A percentile compares a stretch with the other conserved stretches of the same genome.
phyloP scores from a whole-genome alignment of 2,329 filamentous ascomycete genomes.

The Mycosphaerelloides madeirae region DNA sequence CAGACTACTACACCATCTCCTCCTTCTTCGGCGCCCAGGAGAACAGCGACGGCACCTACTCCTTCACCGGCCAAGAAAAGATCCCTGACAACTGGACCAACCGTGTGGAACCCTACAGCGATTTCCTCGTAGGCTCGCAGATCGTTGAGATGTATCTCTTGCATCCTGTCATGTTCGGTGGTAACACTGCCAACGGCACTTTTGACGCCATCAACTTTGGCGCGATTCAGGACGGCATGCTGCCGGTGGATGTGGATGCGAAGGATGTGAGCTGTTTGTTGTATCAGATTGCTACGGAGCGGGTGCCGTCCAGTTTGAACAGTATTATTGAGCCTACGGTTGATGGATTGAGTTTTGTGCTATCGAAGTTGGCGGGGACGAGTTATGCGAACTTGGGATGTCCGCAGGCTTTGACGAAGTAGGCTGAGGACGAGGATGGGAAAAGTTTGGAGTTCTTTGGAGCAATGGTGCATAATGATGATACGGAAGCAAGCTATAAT shows the following conservation, averaged over 20 bases:
- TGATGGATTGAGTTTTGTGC: constrained; percentile 30
- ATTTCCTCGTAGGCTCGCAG: constrained; percentile 31
- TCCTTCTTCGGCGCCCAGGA: constrained; percentile 43
- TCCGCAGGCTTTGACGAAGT: constrained; percentile 19
- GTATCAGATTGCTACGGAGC: constrained; percentile 39
- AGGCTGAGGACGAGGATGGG: not conserved
- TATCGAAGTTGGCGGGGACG: constrained; percentile 28
- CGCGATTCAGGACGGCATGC: constrained; percentile 36
- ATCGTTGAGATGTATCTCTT: constrained; percentile 38
- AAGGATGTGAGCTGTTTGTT: constrained; percentile 34
- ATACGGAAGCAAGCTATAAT: not conserved
- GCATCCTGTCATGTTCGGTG: constrained; percentile 43
- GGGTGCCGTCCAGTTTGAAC: constrained; percentile 37
- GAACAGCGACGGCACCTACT: constrained; percentile 36
- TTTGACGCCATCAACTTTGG: constrained; percentile 13
- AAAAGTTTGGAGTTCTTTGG: not conserved
- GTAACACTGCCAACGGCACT: constrained; percentile 10
- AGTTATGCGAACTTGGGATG: constrained; percentile 36
- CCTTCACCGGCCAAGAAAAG: constrained; percentile 33
- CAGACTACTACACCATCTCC: constrained; percentile 28
- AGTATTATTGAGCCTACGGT: constrained; percentile 36
- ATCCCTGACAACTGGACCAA: constrained; percentile 39
- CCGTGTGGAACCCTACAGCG: constrained; percentile 28
- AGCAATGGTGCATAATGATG: not conserved
- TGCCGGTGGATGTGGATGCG: constrained; percentile 32